Evolutionary conservation across 805 yeast species (phyloP).

Genomic region (Starmerella ratchasimensis): DNA sequence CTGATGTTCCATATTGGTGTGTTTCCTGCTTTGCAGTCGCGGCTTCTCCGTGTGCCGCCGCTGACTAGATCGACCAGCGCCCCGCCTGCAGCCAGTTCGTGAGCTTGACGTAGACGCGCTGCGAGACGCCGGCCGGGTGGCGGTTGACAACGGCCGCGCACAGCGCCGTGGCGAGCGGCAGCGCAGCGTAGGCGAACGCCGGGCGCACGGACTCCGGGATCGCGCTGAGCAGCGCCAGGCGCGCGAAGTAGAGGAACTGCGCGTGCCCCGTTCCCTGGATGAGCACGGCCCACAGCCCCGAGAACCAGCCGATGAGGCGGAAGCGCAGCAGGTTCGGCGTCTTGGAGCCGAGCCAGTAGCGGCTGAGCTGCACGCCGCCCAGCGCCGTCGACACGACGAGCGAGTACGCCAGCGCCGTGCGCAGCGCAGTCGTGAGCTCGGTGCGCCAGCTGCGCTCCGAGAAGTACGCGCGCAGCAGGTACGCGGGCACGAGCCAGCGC

Average conservation of each 20-base stretch:
- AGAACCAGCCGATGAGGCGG: conserved; percentile 29
- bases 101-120: conserved; percentile 21
- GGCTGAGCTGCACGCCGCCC: conserved; percentile 29
- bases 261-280: conserved; percentile 26
- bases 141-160: conserved; percentile 12
- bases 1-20: not conserved
- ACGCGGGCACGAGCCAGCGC: conserved; percentile 24
- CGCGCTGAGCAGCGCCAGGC: conserved; percentile 27
- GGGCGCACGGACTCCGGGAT: conserved; percentile 21
- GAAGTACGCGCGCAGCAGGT: conserved; percentile 15
- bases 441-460: not conserved
- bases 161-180: conserved; percentile 25
- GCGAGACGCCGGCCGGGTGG: conserved; percentile 18
- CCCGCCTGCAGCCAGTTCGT: conserved; percentile 25
- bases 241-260: conserved; percentile 26
- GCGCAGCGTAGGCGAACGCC: conserved; percentile 25
- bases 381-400: conserved; percentile 28
- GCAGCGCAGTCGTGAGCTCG: conserved; percentile 20
- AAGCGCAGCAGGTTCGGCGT: conserved; percentile 26
- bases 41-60: conserved; percentile 16
- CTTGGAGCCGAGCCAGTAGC: conserved; percentile 24
- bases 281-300: conserved; percentile 31
- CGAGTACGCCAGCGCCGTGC: conserved; percentile 26
- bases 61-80: too few species aligned
- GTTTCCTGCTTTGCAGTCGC: not conserved